Evolutionary conservation across 805 yeast genomes (phyloP), one percentile per base, ranked within the genome.

Genomic region (Saccharomycodes ludwigii): DNA sequence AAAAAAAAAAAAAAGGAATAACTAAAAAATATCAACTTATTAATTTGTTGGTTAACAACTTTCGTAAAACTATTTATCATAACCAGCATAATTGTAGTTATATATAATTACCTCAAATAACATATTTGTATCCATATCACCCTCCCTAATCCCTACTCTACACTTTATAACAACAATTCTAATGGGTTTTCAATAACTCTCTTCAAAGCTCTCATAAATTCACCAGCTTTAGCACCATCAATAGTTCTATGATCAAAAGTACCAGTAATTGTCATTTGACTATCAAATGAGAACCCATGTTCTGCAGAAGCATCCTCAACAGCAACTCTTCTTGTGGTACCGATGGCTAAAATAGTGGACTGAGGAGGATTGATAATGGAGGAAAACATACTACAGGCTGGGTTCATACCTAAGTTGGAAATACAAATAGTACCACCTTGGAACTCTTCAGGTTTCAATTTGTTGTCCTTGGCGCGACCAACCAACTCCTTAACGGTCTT

Each of bases 371-470:
- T 91, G 59, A 91, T 77, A 61, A 91, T 91, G 22, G 98, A 88
- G 19, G 98, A 88, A 75, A 91, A 91, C 56, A 79, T 52, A 42
- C 75, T 68, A 29, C 88, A 96, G 34, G 98, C 97, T 36, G 65
- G 73, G 75, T 91, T 91, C 98, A 91, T 91, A 56, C 99, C 99
- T 70, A 91, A 68, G 78, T 91, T 91, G 44, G 97, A 91, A 54
- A 91, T 88, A 58, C 96, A 85, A 60, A 91, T 83, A 47, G 98
- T 86, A 55, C 99, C 99, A 50, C 99, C 99, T 71, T 84, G 95
- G 77, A 81, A 91, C 66, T 91, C 98, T 60, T 84, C 94, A 41
- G 99, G 99, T 43, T 63, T 54, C 58, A 91, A 76, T 68, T 88
- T 91, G 63, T 84, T 85, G 38, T 70, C 84, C 63, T 88, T 85